Conservation (phyloP, 306 rosid genomes). For the Crataegus laevigata region DNA sequence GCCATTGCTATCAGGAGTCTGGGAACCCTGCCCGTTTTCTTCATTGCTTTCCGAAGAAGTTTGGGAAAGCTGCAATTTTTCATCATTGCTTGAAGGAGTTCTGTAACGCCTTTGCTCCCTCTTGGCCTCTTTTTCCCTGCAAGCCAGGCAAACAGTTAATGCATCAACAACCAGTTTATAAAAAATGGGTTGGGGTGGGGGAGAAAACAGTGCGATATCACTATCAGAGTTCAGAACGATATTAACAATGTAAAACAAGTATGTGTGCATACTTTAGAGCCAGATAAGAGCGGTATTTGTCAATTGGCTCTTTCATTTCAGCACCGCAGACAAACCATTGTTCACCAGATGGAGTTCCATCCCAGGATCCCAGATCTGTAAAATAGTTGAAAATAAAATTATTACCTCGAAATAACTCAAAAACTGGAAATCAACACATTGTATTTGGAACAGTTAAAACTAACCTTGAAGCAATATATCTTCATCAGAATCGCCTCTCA, state of each 20-base stretch:
- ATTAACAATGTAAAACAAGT: neutral
- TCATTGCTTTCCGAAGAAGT: neutral
- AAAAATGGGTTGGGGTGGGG: neutral
- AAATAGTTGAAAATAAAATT: neutral
- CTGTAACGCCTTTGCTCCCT: neutral
- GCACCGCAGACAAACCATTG: slow-evolving; percentile 26
- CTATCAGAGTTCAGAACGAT: too few relatives aligned
- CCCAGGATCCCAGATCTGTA: slow-evolving; percentile 32
- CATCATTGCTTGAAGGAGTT: slow-evolving; percentile 2
- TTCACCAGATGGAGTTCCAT: slow-evolving; percentile 17
- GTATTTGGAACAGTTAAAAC: neutral
- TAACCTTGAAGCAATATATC: slow-evolving; percentile 40
- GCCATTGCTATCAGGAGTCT: neutral
- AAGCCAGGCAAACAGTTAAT: slow-evolving; percentile 7
- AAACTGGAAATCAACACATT: neutral
- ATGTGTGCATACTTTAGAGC: slow-evolving; percentile 16
- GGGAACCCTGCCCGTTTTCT: neutral
- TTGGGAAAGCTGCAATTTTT: neutral
- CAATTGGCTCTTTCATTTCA: slow-evolving; percentile 29
- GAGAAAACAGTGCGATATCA: neutral
- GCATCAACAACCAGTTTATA: neutral
- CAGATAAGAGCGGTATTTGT: slow-evolving; percentile 22
- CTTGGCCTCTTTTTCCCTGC: slow-evolving; percentile 29
- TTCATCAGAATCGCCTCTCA: slow-evolving; percentile 23
- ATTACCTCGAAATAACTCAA: neutral